Evolutionary conservation across 352 stramenopile genomes (phyloP), one percentile per base, ranked within the genome.

Genomic region (Globisporangium irregulare): DNA sequence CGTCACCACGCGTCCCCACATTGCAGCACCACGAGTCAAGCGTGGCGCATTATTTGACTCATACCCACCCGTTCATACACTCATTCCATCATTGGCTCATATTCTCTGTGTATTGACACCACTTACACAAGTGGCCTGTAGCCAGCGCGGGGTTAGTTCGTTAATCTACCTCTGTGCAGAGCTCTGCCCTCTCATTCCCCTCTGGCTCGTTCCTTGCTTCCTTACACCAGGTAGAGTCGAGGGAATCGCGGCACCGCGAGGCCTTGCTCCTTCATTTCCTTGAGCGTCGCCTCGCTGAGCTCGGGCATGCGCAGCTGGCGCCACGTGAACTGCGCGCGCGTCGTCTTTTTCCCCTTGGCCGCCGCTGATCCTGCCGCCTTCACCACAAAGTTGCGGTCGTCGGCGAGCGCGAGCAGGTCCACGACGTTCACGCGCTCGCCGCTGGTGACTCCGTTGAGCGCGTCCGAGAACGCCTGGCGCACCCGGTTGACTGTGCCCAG

Each of bases 391-490:
- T 67, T 66, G 25, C 77, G 72, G 50, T 90, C 82, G 29, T 84
- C 74, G 12, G 74, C 71, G 2, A 91, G 67, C 25, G 71, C 72
- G 9, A 90, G 62, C 43, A 89, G 51, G 55, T 80, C 68, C 3
- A 64, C 76, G 27, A 68, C 72, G 53, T 76, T 75, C 22, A 86
- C n/a, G 54, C 77, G 59, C 25, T 68, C 57, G 20, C 66, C 73
- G 14, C 57, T 62, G 0, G 61, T 38, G 4, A 61, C 74, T n/a
- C 72, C 76, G 27, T 90, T 84, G 3, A 90, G 68, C 1, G 85
- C 75, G 9, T 78, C 51, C 3, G 85, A 93, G 53, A 93, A 78
- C 38, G 80, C 77, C 20, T 80, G 68, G 0, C 85, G 82, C 15
- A 91, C 62, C 1, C 55, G 59, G 34, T 93, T 93, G 25, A 93